These are phyloP conservation scores for Coemansia sp. DNA, from an alignment of 192 early-diverging fungal genomes.

Conservation along the genomic window DNA sequence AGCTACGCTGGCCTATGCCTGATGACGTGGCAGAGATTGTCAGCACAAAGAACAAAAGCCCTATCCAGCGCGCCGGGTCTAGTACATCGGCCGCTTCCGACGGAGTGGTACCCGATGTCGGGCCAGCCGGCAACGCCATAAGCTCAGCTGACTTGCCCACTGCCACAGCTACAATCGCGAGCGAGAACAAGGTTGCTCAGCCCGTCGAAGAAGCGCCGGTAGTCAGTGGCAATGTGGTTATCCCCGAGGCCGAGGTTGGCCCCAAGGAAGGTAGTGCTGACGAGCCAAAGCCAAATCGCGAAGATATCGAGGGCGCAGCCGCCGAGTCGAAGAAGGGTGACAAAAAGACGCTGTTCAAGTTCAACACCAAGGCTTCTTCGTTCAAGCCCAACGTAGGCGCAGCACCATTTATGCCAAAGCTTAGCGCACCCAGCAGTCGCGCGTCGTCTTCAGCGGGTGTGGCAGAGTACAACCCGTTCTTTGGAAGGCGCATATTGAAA, in stretches of 20 bases:
- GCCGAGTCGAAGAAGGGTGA: conserved; percentile 19
- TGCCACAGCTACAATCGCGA: background rate
- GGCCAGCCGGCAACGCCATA: background rate
- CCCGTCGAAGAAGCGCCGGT: background rate
- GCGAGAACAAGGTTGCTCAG: background rate
- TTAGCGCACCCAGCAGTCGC: conserved; percentile 44
- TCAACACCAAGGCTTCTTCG: conserved; percentile 74
- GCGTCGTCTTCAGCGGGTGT: conserved; percentile 37
- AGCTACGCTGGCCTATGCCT: conserved; percentile 82
- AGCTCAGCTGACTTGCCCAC: background rate
- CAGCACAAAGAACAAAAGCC: conserved; percentile 58
- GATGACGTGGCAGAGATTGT: conserved; percentile 81
- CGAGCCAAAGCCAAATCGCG: background rate
- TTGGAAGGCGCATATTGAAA: conserved; percentile 49
- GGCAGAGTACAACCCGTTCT: conserved; percentile 50
- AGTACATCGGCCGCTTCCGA: conserved; percentile 12
- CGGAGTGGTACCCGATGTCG: conserved; percentile 17
- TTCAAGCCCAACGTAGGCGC: conserved; percentile 80
- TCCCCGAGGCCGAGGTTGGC: background rate
- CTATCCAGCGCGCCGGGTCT: conserved; percentile 16
- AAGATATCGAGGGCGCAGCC: conserved; percentile 1
- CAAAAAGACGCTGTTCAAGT: conserved; percentile 60
- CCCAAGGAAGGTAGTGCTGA: background rate
- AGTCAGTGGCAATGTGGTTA: background rate
- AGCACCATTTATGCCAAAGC: conserved; percentile 70